Evolutionary conservation across 164 flowering plant genomes (phyloP).

Genomic region (Platanus orientalis): DNA sequence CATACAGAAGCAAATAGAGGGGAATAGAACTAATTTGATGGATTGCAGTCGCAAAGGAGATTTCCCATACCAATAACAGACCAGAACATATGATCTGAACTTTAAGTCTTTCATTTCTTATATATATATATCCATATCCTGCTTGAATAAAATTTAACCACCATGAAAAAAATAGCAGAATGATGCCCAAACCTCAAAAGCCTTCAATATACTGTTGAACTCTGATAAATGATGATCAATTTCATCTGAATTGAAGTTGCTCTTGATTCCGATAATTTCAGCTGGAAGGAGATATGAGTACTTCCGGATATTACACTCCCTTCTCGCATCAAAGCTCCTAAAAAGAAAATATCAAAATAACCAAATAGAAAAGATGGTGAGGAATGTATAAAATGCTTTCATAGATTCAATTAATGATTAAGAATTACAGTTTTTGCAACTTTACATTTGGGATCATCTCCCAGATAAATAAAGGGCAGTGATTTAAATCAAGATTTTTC

Average conservation of each 20-base stretch:
- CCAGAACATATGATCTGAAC: neutral
- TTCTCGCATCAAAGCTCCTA: constrained; percentile 90
- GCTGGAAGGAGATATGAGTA: constrained; percentile 87
- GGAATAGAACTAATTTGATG: no score
- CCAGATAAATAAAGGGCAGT: no score
- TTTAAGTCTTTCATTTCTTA: no score
- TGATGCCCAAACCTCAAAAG: constrained; percentile 62
- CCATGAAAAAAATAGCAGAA: neutral
- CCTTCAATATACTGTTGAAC: constrained; percentile 52
- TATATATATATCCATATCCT: no score
- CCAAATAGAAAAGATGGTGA: no score
- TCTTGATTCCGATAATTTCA: constrained; percentile 68
- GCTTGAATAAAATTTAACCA: neutral
- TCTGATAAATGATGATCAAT: constrained; percentile 59
- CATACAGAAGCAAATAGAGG: neutral
- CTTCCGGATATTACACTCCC: constrained; percentile 70
- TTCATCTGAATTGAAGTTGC: constrained; percentile 35
- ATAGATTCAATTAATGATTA: no score
- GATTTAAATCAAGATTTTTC: no score
- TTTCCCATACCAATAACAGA: neutral
- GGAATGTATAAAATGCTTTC: no score
- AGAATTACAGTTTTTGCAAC: no score
- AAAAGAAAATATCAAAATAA: constrained; percentile 2
- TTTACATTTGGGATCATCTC: no score
- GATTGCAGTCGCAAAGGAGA: no score